These are phyloP conservation scores for Medicago truncatula DNA, from an alignment of 306 rosid species.

Conservation along the genomic window DNA sequence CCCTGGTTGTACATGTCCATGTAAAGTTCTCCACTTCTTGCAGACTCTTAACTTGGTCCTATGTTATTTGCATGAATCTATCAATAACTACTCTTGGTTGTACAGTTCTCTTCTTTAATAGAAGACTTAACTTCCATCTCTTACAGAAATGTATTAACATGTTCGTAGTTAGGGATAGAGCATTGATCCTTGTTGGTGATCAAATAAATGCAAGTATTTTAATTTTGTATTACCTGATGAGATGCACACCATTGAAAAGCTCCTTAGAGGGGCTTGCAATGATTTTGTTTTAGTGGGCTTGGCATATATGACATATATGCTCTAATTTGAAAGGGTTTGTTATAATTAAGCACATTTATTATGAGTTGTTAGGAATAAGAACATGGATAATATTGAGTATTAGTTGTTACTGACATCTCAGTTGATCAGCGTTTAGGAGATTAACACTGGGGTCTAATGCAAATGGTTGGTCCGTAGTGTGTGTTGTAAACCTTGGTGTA, in stretches of 20 bases:
- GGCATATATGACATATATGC: too few relatives aligned
- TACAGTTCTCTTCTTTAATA: slow-evolving; percentile 24
- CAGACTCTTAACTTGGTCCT: too few relatives aligned
- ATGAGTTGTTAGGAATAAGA: not conserved
- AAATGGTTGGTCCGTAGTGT: too few relatives aligned
- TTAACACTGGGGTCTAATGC: not conserved
- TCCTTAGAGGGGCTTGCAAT: not conserved
- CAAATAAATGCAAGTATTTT: not conserved
- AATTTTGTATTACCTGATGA: not conserved
- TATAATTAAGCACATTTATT: not conserved
- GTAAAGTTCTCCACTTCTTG: not conserved
- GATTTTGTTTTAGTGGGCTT: too few relatives aligned
- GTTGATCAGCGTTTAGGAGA: not conserved
- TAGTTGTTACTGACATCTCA: not conserved
- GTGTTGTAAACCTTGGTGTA: too few relatives aligned
- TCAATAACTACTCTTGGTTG: slow-evolving; percentile 24
- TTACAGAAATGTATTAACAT: not conserved
- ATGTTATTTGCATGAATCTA: slow-evolving; percentile 5
- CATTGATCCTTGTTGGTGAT: not conserved
- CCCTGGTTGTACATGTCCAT: not conserved
- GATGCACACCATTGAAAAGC: not conserved
- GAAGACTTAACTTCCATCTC: slow-evolving; percentile 20
- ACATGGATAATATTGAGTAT: not conserved
- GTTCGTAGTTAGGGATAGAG: slow-evolving; percentile 13
- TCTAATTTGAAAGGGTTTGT: too few relatives aligned